Conservation (phyloP, 73 alveolate genomes). For the Blepharisma japonicum region DNA sequence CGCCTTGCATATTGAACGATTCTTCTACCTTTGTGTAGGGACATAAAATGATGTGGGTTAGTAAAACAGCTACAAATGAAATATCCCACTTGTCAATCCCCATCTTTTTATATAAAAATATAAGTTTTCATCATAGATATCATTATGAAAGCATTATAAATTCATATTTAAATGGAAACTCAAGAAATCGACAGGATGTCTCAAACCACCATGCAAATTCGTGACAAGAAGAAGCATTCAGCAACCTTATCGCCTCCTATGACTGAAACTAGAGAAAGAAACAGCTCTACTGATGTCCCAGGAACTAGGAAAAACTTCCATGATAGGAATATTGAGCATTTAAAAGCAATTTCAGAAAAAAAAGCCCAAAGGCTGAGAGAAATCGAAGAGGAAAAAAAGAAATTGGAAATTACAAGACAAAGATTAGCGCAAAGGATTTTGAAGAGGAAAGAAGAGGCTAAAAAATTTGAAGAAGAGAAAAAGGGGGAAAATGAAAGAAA, state of each 20-base stretch:
- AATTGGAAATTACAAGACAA: constrained; percentile 13
- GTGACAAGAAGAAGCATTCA: not conserved
- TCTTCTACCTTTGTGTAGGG: constrained; percentile 10
- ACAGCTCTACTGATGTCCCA: not conserved
- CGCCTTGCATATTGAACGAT: not conserved
- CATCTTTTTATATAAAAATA: too few relatives aligned
- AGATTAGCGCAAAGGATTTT: constrained; percentile 8
- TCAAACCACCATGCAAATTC: too few relatives aligned
- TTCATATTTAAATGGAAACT: too few relatives aligned
- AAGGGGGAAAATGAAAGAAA: not conserved
- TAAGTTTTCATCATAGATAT: too few relatives aligned
- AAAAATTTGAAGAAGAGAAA: constrained; percentile 1
- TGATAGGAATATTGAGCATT: constrained; percentile 17
- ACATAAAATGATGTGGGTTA: not conserved
- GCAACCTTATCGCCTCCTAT: not conserved
- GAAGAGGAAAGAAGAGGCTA: constrained; percentile 13
- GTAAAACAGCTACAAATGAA: too few relatives aligned
- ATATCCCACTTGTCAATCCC: too few relatives aligned
- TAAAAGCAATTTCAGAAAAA: not conserved
- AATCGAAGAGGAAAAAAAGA: constrained; percentile 8
- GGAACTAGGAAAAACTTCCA: constrained; percentile 17
- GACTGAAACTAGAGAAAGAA: not conserved
- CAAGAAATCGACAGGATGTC: too few relatives aligned
- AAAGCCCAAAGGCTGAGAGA: not conserved
- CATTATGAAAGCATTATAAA: too few relatives aligned